Evolutionary conservation across 441 rosid species (phyloP), one percentile per base, ranked within the genome.

Genomic region (Raphanus hybrid): DNA sequence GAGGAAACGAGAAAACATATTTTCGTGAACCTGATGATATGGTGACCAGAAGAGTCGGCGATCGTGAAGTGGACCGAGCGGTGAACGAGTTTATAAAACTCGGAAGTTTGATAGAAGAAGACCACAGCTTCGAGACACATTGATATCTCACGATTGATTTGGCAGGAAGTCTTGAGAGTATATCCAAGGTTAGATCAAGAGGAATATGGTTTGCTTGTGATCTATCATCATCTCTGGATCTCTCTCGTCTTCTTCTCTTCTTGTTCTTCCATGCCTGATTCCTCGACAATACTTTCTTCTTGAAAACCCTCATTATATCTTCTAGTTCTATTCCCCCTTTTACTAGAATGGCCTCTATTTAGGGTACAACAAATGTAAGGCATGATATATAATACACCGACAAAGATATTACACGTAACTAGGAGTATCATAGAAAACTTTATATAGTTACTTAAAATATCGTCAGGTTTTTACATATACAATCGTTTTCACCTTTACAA

Each of bases 131-230:
- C 0, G 50, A 64, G n/a, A 64, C 67, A 9, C 50, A 64, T 1
- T 0, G 50, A 35, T 0, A 16, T 16, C 29, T 64, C 48, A 37
- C 0, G 10, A 64, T 35, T 7, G 67, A 32, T 32, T 34, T 62
- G 2, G 4, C 67, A 62, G 67, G 67, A 62, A 62, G 67, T 8
- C 67, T 62, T 62, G 23, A 62, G 23, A 32, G 6, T 62, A 62
- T 32, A 1, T 15, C 45, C 45, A 14, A 62, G 6, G 12, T 34
- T 32, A 62, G 23, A 34, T 62, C 26, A 34, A 34, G 20, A 32
- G 45, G 67, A 14, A 62, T 32, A 14, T 14, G 66, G 12, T 62
- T 18, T 62, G 5, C 11, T 14, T 61, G 18, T 29, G 65, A 29
- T 29, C 41, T 60, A 60, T 60, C 9, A 34, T 59, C 63, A 34